Conservation (phyloP, 305 asterid genomes). For the Fraxinus latifolia region DNA sequence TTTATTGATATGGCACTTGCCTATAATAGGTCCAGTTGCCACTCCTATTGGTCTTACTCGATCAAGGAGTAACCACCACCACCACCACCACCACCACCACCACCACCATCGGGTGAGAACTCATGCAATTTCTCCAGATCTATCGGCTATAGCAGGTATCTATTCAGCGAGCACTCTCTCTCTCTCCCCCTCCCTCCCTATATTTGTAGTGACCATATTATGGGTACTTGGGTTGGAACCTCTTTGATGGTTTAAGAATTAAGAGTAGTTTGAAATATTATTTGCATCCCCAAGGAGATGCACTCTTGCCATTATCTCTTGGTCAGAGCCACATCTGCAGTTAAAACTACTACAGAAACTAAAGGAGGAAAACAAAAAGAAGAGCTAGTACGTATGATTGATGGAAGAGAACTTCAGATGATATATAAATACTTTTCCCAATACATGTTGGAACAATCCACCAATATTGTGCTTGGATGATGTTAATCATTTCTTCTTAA, state of each 20-base stretch:
- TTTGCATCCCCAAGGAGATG: not conserved
- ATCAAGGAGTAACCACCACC: constrained; percentile 45
- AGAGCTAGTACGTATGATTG: not conserved
- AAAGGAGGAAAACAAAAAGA: not conserved
- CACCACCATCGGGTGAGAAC: constrained; percentile 39
- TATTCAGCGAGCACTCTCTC: constrained; percentile 14
- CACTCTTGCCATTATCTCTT: not conserved
- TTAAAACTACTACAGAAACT: not conserved
- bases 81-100: no score
- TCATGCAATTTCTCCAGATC: constrained; percentile 67
- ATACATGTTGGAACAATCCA: not conserved
- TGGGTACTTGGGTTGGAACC: not conserved
- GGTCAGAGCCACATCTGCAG: not conserved
- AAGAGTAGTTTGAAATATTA: not conserved
- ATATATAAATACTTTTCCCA: not conserved
- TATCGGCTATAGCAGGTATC: constrained; percentile 66
- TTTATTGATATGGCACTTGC: constrained; percentile 35
- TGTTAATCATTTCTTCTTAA: not conserved
- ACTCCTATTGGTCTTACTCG: constrained; percentile 41
- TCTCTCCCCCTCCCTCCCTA: not conserved
- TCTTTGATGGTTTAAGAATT: not conserved
- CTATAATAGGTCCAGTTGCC: constrained; percentile 45
- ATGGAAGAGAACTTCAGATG: not conserved
- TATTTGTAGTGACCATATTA: not conserved
- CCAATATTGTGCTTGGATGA: not conserved